Evolutionary conservation across 1,284 basidiomycete species (phyloP).

Genomic region (Ganoderma leucocontextum): DNA sequence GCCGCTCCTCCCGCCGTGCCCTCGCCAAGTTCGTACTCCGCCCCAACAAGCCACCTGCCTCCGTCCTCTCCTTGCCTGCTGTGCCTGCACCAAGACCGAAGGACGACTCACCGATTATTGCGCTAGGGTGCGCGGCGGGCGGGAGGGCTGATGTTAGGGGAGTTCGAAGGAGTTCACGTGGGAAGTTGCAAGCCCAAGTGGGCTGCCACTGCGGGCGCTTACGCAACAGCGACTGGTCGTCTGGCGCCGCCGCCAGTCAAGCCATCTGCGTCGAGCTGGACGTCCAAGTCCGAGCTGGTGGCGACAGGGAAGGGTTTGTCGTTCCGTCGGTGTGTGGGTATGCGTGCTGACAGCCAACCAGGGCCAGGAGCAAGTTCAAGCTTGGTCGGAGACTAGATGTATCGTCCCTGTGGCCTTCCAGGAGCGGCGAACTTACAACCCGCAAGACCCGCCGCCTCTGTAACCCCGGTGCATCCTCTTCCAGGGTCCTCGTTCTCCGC

Average conservation of each 20-base stretch:
- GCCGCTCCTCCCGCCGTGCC: conserved; percentile 20
- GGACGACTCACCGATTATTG: conserved; percentile 24
- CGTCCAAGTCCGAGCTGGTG: not conserved
- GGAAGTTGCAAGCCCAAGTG: conserved; percentile 22
- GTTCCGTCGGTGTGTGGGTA: conserved; percentile 9
- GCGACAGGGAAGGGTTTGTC: conserved; percentile 9
- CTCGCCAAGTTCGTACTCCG: conserved; percentile 27
- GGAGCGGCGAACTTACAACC: conserved; percentile 12
- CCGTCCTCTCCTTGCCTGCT: conserved; percentile 8
- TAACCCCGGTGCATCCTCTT: conserved; percentile 15
- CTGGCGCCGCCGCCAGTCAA: conserved; percentile 23
- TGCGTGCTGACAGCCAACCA: conserved; percentile 6
- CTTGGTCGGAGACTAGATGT: conserved; percentile 17
- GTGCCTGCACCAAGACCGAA: conserved; percentile 6
- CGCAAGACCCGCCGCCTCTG: conserved; percentile 5
- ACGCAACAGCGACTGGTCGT: conserved; percentile 23
- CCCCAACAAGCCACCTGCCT: conserved; percentile 11
- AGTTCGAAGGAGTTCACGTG: conserved; percentile 37
- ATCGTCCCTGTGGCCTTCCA: conserved; percentile 6
- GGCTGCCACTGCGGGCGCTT: conserved; percentile 28
- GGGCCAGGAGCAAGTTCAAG: conserved; percentile 14
- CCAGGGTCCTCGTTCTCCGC: conserved; percentile 31
- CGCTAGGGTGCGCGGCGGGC: conserved; percentile 27
- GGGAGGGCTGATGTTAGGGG: conserved; percentile 39
- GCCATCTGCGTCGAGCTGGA: conserved; percentile 9